phyloP scores from a whole-genome alignment of 306 rosid species.

The Dryas drummondii region DNA sequence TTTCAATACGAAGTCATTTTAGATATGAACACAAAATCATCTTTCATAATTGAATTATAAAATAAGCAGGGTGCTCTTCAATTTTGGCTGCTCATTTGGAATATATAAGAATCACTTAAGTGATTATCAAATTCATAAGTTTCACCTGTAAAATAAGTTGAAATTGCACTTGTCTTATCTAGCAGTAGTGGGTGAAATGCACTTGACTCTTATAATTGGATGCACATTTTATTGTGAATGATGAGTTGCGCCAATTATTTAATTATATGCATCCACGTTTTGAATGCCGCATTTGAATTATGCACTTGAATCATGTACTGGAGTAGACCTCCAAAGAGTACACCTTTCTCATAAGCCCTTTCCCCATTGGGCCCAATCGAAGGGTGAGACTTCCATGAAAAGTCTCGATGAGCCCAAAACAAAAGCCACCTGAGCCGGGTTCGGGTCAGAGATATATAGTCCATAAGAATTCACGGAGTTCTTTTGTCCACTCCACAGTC shows the following conservation, averaged over 20 bases:
- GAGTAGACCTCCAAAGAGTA: too few species aligned
- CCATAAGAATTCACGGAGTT: background rate
- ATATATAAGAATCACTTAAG: too few species aligned
- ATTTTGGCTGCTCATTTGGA: too few species aligned
- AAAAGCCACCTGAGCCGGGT: too few species aligned
- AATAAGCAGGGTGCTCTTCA: too few species aligned
- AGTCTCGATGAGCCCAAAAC: background rate
- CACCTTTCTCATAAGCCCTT: too few species aligned
- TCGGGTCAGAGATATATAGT: background rate
- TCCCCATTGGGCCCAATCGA: background rate
- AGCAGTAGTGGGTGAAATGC: background rate
- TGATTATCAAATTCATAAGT: background rate
- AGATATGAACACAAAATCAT: too few species aligned
- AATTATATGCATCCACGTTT: conserved; percentile 2
- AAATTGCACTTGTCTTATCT: background rate
- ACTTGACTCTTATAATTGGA: background rate
- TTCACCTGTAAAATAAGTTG: background rate
- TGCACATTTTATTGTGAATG: conserved; percentile 1
- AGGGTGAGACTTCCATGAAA: background rate
- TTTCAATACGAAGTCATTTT: too few species aligned
- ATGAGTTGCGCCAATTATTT: background rate
- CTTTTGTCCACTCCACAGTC: background rate
- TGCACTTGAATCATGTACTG: too few species aligned
- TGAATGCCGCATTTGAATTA: too few species aligned
- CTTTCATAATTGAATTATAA: too few species aligned